phyloP scores from a whole-genome alignment of 371 early-diverging fungal species.

The Fennellomyces sp. region DNA sequence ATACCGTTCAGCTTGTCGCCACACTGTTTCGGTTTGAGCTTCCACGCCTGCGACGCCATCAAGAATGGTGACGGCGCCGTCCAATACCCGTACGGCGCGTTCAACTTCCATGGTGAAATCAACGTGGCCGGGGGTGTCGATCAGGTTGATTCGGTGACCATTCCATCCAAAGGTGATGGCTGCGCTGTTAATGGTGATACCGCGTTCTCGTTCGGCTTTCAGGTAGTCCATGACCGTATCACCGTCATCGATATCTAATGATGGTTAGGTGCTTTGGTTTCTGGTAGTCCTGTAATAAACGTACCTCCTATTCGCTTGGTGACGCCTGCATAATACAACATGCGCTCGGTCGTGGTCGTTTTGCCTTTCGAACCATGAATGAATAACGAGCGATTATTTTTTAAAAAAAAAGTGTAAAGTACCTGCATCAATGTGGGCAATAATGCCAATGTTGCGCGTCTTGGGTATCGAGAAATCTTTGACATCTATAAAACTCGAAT shows the following conservation, averaged over 20 bases:
- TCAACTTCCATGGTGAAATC: conserved; percentile 98
- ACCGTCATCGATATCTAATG: conserved; percentile 85
- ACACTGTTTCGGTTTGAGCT: conserved; percentile 95
- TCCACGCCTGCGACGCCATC: conserved; percentile 97
- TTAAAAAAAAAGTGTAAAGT: too few species aligned
- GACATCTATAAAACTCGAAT: conserved; percentile 16
- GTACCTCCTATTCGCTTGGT: conserved; percentile 83
- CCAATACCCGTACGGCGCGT: conserved; percentile 88
- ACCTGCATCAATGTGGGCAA: conserved; percentile 97
- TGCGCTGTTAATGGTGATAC: conserved; percentile 95
- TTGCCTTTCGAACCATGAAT: conserved; percentile 59
- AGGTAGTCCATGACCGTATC: conserved; percentile 95
- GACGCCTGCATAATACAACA: conserved; percentile 93
- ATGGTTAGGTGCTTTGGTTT: background rate
- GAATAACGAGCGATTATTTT: background rate
- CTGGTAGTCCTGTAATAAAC: background rate
- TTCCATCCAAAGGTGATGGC: conserved; percentile 94
- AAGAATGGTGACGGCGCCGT: conserved; percentile 91
- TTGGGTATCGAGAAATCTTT: conserved; percentile 60
- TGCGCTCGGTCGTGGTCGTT: conserved; percentile 97
- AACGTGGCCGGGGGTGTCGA: conserved; percentile 97
- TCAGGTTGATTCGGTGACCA: conserved; percentile 84
- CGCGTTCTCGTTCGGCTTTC: conserved; percentile 88
- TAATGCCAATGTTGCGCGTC: conserved; percentile 94
- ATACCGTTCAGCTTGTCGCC: conserved; percentile 88